These are phyloP conservation scores for Ustulina deusta DNA, from an alignment of 2,329 filamentous ascomycete species.

Conservation along the genomic window DNA sequence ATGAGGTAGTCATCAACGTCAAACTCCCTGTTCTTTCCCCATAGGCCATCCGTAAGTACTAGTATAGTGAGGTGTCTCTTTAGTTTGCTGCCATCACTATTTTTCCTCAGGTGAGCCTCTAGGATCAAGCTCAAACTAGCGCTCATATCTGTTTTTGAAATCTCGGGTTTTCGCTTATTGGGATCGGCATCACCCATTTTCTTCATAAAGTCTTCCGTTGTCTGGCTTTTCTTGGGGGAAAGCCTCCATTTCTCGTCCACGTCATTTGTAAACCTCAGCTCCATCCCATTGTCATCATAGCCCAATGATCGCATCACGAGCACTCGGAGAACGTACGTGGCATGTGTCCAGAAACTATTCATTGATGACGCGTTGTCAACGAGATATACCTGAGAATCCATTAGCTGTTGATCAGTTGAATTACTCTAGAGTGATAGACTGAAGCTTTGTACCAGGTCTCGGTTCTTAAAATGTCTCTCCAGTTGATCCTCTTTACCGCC, in stretches of 20 bases:
- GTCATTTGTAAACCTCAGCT: slow-evolving; percentile 31
- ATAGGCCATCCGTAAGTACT: slow-evolving; percentile 35
- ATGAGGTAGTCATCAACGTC: slow-evolving; percentile 25
- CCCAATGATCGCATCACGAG: slow-evolving; percentile 45
- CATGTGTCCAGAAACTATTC: slow-evolving; percentile 43
- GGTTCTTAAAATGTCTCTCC: slow-evolving; percentile 15
- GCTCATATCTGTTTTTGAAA: slow-evolving; percentile 24
- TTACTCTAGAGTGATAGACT: neutral
- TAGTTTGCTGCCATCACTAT: slow-evolving; percentile 23
- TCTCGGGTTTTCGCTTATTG: neutral
- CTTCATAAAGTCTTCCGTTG: neutral
- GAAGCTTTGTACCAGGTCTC: neutral
- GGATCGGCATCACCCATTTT: slow-evolving; percentile 23
- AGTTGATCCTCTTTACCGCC: slow-evolving; percentile 28
- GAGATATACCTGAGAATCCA: slow-evolving; percentile 43
- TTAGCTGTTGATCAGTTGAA: neutral
- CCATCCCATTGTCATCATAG: slow-evolving; percentile 50
- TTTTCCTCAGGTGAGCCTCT: slow-evolving; percentile 21
- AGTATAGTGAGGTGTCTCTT: slow-evolving; percentile 37
- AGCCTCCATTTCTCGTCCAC: slow-evolving; percentile 10
- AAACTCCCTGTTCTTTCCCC: slow-evolving; percentile 25
- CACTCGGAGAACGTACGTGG: slow-evolving; percentile 42
- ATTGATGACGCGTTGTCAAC: slow-evolving; percentile 50
- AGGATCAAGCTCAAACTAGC: slow-evolving; percentile 22
- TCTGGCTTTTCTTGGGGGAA: slow-evolving; percentile 20